A percentile compares a stretch with the other conserved stretches of the same genome.
Conservation (phyloP, 192 early-diverging fungal species). For the Phlyctochytrium arcticum region DNA sequence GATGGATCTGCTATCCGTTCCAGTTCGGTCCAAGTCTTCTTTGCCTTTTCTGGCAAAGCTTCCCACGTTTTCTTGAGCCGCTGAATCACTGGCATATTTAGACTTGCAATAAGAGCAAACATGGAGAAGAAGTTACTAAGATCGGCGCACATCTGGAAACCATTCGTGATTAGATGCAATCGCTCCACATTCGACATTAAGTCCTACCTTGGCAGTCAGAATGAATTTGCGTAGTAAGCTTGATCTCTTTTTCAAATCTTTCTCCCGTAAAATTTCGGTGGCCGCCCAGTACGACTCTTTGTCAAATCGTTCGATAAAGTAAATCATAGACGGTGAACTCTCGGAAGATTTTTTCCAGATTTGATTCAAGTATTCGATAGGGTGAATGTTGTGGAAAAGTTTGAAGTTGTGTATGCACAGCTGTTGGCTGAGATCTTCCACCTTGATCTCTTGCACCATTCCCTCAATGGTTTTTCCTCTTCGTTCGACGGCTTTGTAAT, state of each 20-base stretch:
- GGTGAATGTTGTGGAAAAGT: slow-evolving; percentile 56
- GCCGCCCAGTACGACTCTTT: slow-evolving; percentile 59
- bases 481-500: slow-evolving; percentile 42
- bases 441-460: slow-evolving; percentile 43
- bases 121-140: slow-evolving; percentile 56
- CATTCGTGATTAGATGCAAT: background rate
- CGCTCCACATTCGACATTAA: background rate
- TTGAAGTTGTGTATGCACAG: slow-evolving; percentile 54
- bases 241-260: slow-evolving; percentile 52
- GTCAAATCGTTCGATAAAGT: slow-evolving; percentile 56
- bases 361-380: slow-evolving; percentile 57
- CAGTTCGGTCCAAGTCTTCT: slow-evolving; percentile 43
- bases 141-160: slow-evolving; percentile 46
- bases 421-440: slow-evolving; percentile 44
- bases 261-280: slow-evolving; percentile 48
- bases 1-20: slow-evolving; percentile 56
- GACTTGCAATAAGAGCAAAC: slow-evolving; percentile 58
- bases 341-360: slow-evolving; percentile 55
- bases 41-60: slow-evolving; percentile 47
- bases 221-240: slow-evolving; percentile 49
- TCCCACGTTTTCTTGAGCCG: slow-evolving; percentile 63
- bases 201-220: slow-evolving; percentile 45
- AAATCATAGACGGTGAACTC: slow-evolving; percentile 46
- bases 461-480: slow-evolving; percentile 47
- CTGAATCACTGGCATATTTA: slow-evolving; percentile 49